Evolutionary conservation across 1,284 basidiomycete species (phyloP).

Genomic region (Marasmius sp.): DNA sequence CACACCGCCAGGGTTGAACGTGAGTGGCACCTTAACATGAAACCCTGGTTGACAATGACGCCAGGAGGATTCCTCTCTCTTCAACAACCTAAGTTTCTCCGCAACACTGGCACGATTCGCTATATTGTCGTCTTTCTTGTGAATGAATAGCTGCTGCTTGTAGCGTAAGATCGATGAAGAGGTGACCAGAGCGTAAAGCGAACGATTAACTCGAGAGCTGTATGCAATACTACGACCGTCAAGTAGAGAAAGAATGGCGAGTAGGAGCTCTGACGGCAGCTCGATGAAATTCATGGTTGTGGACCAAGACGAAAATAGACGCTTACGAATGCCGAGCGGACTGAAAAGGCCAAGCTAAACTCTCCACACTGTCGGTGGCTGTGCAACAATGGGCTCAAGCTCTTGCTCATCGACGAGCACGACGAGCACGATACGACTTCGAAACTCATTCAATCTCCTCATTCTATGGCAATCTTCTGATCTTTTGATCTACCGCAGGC

Average conservation of each 20-base stretch:
- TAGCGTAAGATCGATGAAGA: background rate
- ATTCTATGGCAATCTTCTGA: too few species aligned
- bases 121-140: constrained; percentile 28
- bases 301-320: background rate
- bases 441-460: too few species aligned
- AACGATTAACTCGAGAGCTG: background rate
- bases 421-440: too few species aligned
- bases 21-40: constrained; percentile 22
- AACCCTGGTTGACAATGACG: constrained; percentile 24
- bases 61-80: constrained; percentile 31
- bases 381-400: too few species aligned
- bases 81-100: constrained; percentile 30
- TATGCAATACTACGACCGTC: background rate
- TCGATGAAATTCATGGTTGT: background rate
- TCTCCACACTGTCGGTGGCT: too few species aligned
- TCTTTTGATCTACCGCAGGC: too few species aligned
- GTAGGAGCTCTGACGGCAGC: background rate
- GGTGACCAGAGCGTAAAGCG: background rate
- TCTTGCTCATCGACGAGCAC: too few species aligned
- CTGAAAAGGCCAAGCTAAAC: too few species aligned
- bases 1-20: constrained; percentile 34
- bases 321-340: background rate
- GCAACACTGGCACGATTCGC: constrained; percentile 20
- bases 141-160: background rate
- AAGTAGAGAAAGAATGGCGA: background rate